Percentiles rank a stretch among this genome's conserved stretches.
Conservation (phyloP, 345 rosid genomes). For the Erucastrum elatum region DNA sequence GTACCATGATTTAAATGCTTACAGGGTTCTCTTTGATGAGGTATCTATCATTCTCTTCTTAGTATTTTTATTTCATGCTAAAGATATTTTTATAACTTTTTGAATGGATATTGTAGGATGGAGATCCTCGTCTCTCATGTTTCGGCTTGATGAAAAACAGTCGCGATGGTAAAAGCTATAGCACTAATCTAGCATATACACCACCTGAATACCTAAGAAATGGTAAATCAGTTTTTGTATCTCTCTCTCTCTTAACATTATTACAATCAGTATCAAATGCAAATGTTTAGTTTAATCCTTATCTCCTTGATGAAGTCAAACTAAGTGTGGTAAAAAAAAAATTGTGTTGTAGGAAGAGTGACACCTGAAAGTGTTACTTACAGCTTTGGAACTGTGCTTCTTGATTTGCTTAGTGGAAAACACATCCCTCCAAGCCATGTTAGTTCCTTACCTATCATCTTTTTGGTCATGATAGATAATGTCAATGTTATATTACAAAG, state of each 20-base stretch:
- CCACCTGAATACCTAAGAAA: slow-evolving; percentile 94
- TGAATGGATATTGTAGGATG: slow-evolving; percentile 59
- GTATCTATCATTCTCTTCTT: slow-evolving; percentile 39
- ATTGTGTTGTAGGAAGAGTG: slow-evolving; percentile 68
- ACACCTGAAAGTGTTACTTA: slow-evolving; percentile 90
- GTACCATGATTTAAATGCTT: slow-evolving; percentile 96
- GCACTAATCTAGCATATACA: slow-evolving; percentile 90
- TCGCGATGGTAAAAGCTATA: slow-evolving; percentile 90
- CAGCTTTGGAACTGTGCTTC: slow-evolving; percentile 94
- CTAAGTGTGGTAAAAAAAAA: background rate
- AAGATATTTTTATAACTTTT: background rate
- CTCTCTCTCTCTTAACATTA: background rate
- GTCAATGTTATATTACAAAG: slow-evolving; percentile 4
- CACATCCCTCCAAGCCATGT: slow-evolving; percentile 98
- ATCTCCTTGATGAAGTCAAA: background rate
- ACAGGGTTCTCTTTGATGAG: slow-evolving; percentile 98
- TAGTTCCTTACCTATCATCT: slow-evolving; percentile 39
- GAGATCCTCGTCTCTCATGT: slow-evolving; percentile 97
- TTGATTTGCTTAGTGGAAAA: slow-evolving; percentile 94
- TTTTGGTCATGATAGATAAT: background rate
- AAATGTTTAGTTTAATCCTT: background rate
- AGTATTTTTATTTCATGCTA: background rate
- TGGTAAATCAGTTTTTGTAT: slow-evolving; percentile 46
- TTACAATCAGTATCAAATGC: background rate
- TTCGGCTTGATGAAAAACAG: slow-evolving; percentile 98